Base-by-base conservation (phyloP, 331 rosid species). In the Erythrophleum ivorense region DNA sequence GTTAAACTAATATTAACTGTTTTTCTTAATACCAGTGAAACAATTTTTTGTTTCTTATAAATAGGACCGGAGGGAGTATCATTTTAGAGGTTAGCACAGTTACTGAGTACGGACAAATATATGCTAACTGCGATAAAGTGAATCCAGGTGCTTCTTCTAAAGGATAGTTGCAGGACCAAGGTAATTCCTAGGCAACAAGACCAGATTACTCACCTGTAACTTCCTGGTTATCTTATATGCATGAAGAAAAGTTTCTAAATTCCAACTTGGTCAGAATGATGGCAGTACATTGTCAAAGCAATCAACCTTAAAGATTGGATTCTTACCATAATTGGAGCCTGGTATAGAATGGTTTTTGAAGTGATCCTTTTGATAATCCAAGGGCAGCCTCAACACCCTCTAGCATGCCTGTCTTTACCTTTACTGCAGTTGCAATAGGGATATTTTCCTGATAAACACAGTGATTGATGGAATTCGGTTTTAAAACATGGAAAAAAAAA, bases 301-400 rank as follows among this genome's bases (percentile, higher is more conserved):
- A 59, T 75, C 59, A 43, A 76, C 54, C 77, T 34, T 53, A 18
- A 13, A 12, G 53, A 71, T 63, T 43, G 41, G 78, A 57, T 46
- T 72, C 89, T 86, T 76, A 92, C 98, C 98, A 95, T 85, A 93
- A 81, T 58, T 95, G 98, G 67, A 88, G 83, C 62, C 92, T 90
- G 55, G 98, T 77, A 81, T 88, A 90, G 45, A 78, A 77, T 5
- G 97, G 98, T 73, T 66, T 87, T 53, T 81, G 95, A 75, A 91
- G 93, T 16, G 92, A 91, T 70, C 93, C 97, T 82, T 81, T 81
- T 38, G 87, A 74, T 82, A 95, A 65, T 58, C 98, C 98, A 12
- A 95, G 88, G 24, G 98, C 93, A 73, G 88, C 79, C 86, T 95
- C 98, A 76, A 95, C 93, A 55, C 97, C 98, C 86, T 82, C 87